Base-by-base conservation (phyloP, 345 rosid genomes). In the Mercurialis annua region DNA sequence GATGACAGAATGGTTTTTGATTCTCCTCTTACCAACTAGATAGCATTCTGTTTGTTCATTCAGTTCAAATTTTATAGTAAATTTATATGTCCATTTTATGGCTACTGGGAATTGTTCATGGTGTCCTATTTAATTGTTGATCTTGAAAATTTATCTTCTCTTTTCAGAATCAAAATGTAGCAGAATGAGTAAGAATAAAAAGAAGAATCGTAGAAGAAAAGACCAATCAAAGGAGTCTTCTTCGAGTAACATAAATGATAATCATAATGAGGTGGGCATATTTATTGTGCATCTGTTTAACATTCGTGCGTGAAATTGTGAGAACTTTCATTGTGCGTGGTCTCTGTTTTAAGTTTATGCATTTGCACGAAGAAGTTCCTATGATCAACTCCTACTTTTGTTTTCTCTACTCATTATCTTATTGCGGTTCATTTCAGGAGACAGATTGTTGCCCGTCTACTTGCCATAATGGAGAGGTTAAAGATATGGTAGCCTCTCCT, bases 161-260 rank as follows among this genome's bases (percentile, higher is more conserved):
- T 82, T 74, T 70, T 69, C 89, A 92, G 98, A 87, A 87, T 71
- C 84, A 71, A 86, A 83, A 79, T 90, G 73, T 44, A 76, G 54
- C 56, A 80, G 78, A 84, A 67, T 73, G 62, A 82, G 81, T 62
- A 90, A 86, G 73, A 81, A 71, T 42, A 87, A 86, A 73, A 89
- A 79, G 86, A 89, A 86, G 81, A 83, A 86, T 61, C 76, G 82
- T 64, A 82, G 88, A 77, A 86, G 84, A 77, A 87, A 80, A 71
- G 88, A 86, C 33, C 89, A 77, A 48, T 57, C 64, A 59, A 92
- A 83, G 73, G 78, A 75, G 40, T 58, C 67, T 43, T 76, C 82
- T 55, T 67, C 80, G 47, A 40, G 66, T 53, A 62, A 59, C 68
- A 44, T 47, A 83, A 76, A 73, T 59, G 76, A 77, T 70, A 74